Base-by-base conservation (phyloP, 1,139 yeast species). In the Lipomyces yarrowii region DNA sequence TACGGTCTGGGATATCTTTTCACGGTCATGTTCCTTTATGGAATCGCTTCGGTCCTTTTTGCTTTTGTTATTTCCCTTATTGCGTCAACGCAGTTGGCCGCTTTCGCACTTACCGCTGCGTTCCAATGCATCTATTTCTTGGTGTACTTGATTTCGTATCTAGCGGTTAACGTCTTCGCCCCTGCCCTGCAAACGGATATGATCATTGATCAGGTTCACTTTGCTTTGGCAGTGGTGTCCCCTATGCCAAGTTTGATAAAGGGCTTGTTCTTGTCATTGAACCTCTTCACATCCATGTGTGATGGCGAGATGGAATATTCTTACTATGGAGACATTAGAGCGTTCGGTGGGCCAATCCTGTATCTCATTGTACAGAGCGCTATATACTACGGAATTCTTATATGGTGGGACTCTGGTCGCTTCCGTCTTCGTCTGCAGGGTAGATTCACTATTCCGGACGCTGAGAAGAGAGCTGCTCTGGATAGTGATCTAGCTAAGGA, bases 51-150 rank as follows among this genome's bases (percentile, higher is more conserved):
- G 1, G 70, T 72, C 33, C 69, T 76, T 46, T 63, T 77, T n/a
- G 72, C 79, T 2, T 78, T 73, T 63, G 74, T 74, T 53, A 63
- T 78, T 11, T 78, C 80, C 26, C 69, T 77, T 51, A 69, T 77
- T 59, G 78, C 77, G 33, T 69, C 73, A 42, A 75, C 79, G 11
- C 79, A 77, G 64, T 68, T 78, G 48, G 79, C 80, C 1, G 80
- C 81, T 1, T 78, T 78, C 71, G 80, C 81, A 1, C 62, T 74
- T n/a, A 73, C 76, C 0, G 79, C 79, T 6, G 77, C 78, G 21
- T 71, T 73, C 59, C 79, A 77, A 60, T 78, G 78, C 35, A 70
- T 73, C 8, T 74, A 73, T 60, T 74, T 78, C 63, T 64, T 78
- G 62, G 69, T 77, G n/a, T 78, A 76, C 69, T 70, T 78, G 55